Percentiles rank a stretch among this genome's conserved stretches.
phyloP scores from a whole-genome alignment of 768 basidiomycete species.

The Termitomyces eurrhizus region DNA sequence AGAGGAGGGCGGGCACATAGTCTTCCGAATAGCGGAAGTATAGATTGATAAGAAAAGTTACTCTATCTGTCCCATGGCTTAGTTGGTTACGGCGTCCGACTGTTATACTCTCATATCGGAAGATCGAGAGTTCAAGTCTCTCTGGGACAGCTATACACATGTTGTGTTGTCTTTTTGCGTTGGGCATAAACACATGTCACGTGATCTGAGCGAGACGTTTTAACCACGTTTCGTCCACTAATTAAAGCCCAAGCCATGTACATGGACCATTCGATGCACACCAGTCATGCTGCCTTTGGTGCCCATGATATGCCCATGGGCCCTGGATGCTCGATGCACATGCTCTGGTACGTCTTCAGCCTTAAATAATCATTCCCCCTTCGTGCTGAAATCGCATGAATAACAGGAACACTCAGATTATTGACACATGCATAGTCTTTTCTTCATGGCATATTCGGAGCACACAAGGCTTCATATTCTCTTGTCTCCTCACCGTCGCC shows the following conservation, averaged over 20 bases:
- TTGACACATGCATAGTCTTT: constrained; percentile 83
- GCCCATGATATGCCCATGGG: constrained; percentile 49
- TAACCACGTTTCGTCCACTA: too few relatives aligned
- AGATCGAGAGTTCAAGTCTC: constrained; percentile 13
- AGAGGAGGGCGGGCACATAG: too few relatives aligned
- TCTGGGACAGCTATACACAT: constrained; percentile 4
- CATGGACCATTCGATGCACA: constrained; percentile 37
- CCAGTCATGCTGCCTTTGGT: constrained; percentile 22
- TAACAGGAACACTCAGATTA: constrained; percentile 71
- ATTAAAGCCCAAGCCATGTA: not conserved
- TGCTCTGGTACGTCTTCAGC: constrained; percentile 60
- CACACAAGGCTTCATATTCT: constrained; percentile 52
- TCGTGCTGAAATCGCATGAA: not conserved
- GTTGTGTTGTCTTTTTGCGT: too few relatives aligned
- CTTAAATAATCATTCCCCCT: not conserved
- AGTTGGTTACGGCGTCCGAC: constrained; percentile 16
- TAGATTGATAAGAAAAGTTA: too few relatives aligned
- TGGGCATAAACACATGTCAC: too few relatives aligned
- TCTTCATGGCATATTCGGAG: constrained; percentile 70
- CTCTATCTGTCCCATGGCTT: constrained; percentile 8
- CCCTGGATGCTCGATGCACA: constrained; percentile 65
- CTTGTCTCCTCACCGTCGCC: constrained; percentile 58
- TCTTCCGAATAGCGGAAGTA: too few relatives aligned
- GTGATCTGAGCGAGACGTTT: too few relatives aligned
- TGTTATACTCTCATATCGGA: constrained; percentile 4